These are phyloP conservation scores for Xylariaceae sp. DNA, from an alignment of 2,329 filamentous ascomycete species.

Conservation along the genomic window DNA sequence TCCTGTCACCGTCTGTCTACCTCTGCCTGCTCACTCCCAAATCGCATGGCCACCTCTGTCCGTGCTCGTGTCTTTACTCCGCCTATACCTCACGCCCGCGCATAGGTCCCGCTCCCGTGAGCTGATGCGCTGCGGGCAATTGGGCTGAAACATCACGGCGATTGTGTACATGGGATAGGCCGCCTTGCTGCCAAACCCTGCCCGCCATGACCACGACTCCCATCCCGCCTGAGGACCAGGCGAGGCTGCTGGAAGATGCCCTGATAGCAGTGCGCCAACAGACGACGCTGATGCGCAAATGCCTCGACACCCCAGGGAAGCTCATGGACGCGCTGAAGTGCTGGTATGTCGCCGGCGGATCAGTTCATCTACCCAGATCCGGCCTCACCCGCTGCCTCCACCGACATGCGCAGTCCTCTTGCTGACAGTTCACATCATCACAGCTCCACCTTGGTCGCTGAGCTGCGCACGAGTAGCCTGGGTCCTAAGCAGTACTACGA, in stretches of 20 bases:
- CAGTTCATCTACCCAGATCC: constrained; percentile 1
- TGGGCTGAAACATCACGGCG: too few relatives aligned
- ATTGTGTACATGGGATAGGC: too few relatives aligned
- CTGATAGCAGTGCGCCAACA: constrained; percentile 94
- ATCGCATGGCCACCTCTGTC: too few relatives aligned
- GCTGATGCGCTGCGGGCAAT: too few relatives aligned
- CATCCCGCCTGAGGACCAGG: constrained; percentile 69
- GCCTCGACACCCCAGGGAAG: constrained; percentile 92
- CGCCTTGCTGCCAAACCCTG: background rate
- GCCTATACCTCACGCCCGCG: too few relatives aligned
- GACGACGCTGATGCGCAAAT: constrained; percentile 94
- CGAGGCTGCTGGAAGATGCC: constrained; percentile 93
- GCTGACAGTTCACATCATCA: background rate
- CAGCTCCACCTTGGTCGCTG: constrained; percentile 96
- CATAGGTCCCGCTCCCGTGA: too few relatives aligned
- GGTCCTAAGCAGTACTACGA: constrained; percentile 99
- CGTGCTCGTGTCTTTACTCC: too few relatives aligned
- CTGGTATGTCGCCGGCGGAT: constrained; percentile 68
- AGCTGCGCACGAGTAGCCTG: constrained; percentile 90
- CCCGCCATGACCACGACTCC: constrained; percentile 40
- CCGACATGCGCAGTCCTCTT: constrained; percentile 1
- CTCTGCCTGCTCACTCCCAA: too few relatives aligned
- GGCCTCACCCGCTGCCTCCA: background rate
- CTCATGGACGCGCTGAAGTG: constrained; percentile 99
- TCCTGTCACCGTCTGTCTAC: too few relatives aligned